Base-by-base conservation (phyloP, 306 rosid genomes). In the Vigna radiata region DNA sequence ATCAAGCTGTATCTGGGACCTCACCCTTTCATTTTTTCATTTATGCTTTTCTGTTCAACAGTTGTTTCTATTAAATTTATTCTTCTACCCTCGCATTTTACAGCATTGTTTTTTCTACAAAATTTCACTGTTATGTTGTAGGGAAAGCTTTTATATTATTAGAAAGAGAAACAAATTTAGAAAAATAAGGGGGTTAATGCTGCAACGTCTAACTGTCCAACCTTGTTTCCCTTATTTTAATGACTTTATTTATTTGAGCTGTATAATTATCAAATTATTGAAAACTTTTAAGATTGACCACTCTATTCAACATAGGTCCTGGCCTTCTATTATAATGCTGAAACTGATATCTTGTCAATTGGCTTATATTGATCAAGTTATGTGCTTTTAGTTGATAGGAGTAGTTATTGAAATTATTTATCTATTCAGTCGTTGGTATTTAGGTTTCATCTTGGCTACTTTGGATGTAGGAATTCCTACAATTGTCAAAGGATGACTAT, bases 401-500 rank as follows among this genome's bases (percentile, higher is more conserved):
- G 6, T 44, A 6, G 18, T 58, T 70, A 17, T 64, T 56, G 66
- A 55, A 56, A 50, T 77, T 47, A 8, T 55, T 68, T 48, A 25
- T 29, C 4, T 29, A 29, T 29, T 29, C 4, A 48, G 54, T 70
- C 52, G 5, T 69, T 77, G 67, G 60, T 53, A 68, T 58, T 53
- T 58, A 37, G 21, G 14, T 13, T 14, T 73, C 62, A 31, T 80
- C 25, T 56, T 63, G 36, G 39, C 49, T 77, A 17, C 83, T 83
- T 53, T 75, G 72, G 69, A 80, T 84, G 63, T 72, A 83, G 79
- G 90, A 82, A 23, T 39, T 90, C 75, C 89, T 86, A 76, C 90
- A 92, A 61, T 82, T 95, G 74, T 90, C 96, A 18, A 80, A 55
- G 19, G 97, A 92, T 63, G 97, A 92, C 73, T 95, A 95, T 77